Conservation (phyloP, 106 monocot genomes). For the Posidonia australis region DNA sequence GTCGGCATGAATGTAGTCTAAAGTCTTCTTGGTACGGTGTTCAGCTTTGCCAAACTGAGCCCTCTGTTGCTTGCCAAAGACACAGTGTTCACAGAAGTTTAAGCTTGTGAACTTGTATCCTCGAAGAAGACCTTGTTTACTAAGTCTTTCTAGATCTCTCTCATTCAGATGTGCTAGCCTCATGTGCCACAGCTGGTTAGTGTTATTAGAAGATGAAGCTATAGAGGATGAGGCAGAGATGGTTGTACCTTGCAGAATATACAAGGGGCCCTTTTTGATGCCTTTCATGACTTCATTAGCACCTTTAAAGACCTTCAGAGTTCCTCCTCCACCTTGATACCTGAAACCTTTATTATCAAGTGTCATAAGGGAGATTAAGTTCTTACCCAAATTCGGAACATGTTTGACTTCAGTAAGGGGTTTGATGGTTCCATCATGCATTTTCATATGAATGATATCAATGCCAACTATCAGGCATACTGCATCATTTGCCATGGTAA, state of each 20-base stretch:
- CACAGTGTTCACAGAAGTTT: slow-evolving; percentile 6
- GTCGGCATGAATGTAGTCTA: slow-evolving; percentile 12
- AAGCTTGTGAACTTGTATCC: background rate
- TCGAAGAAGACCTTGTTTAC: background rate
- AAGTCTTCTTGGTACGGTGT: slow-evolving; percentile 7
- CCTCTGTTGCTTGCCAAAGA: slow-evolving; percentile 7
- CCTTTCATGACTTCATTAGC: slow-evolving; percentile 6
- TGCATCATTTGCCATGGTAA: slow-evolving; percentile 7
- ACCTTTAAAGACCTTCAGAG: background rate
- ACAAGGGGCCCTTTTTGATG: background rate
- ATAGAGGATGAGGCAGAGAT: background rate
- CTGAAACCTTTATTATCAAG: background rate
- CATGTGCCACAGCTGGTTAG: background rate
- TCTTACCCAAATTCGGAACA: background rate
- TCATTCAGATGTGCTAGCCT: background rate
- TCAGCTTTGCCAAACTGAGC: slow-evolving; percentile 1
- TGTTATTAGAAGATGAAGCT: no score
- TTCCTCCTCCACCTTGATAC: background rate
- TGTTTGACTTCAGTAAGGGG: background rate
- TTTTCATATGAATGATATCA: slow-evolving; percentile 2
- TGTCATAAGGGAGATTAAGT: background rate
- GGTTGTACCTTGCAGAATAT: background rate
- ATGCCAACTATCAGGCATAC: background rate
- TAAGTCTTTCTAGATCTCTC: no score
- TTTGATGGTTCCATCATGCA: slow-evolving; percentile 4